Base-by-base conservation (phyloP, 306 rosid species). In the Nissolia schottii region DNA sequence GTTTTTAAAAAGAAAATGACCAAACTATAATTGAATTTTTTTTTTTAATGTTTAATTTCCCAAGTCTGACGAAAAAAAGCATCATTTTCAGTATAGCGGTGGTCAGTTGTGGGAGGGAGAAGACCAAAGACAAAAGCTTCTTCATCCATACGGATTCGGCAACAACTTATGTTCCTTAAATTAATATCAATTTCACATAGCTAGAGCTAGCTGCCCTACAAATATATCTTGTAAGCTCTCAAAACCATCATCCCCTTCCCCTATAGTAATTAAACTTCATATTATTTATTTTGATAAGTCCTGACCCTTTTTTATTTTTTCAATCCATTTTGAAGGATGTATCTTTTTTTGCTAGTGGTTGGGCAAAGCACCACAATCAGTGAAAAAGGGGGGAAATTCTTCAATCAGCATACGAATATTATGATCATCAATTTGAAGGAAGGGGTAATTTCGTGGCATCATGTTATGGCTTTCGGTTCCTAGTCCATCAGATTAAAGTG, bases 51-150 rank as follows among this genome's bases (percentile, higher is more conserved):
- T 2, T 23, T 53, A 5, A 11, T 61, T 67, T 64, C 45, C 15
- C 6, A 3, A 43, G 50, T 76, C 68, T 77, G 67, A 76, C 70
- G 58, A 78, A 81, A 46, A 62, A 78, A 81, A 46, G 79, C 53
- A 59, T 83, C 56, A 69, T 81, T 86, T 84, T 90, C 96, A 93
- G 96, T 87, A 78, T 43, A 58, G 31, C 62, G 86, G 76, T 60
- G 80, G 77, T 80, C 76, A 84, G 20, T 78, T 86, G 71, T 88
- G 93, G 96, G 97, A 88, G n/a, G 61, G 45, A 55, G 96, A 88
- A 77, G 96, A 90, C 38, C 93, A 90, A 46, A 84, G 88, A 80
- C 96, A 87, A 68, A 85, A 67, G 88, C 67, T 88, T 83, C 89
- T 77, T 65, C 82, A 69, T 77, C 85, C 92, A 71, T 88, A 86